phyloP scores from a whole-genome alignment of 78 protist species.

The Cavenderia fasciculata region DNA sequence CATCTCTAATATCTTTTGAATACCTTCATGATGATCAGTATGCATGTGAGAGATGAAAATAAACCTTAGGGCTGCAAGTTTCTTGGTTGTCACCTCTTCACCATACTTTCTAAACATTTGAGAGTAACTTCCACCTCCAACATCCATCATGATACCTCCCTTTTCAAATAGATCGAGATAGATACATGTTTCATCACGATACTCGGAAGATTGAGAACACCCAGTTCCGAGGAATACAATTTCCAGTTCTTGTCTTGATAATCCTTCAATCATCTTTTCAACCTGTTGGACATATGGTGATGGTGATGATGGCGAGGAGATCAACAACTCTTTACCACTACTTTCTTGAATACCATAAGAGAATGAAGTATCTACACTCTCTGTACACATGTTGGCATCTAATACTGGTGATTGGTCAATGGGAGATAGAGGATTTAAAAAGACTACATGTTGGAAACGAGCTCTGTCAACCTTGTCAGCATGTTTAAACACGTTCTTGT shows the following conservation, averaged over 20 bases:
- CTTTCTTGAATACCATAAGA: slow-evolving; percentile 6
- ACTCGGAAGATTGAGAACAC: slow-evolving; percentile 41
- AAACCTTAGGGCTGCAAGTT: background rate
- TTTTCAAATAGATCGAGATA: slow-evolving; percentile 44
- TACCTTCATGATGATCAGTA: slow-evolving; percentile 66
- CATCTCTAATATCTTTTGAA: slow-evolving; percentile 11
- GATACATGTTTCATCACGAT: slow-evolving; percentile 50
- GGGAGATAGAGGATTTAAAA: slow-evolving; percentile 22
- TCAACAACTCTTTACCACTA: background rate
- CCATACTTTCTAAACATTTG: slow-evolving; percentile 62
- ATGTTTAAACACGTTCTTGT: too few species aligned
- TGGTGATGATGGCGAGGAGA: background rate
- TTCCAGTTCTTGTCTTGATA: slow-evolving; percentile 25
- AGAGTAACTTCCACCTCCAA: slow-evolving; percentile 60
- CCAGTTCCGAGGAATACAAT: slow-evolving; percentile 43
- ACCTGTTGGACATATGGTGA: background rate
- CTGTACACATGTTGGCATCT: slow-evolving; percentile 3
- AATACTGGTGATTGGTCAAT: background rate
- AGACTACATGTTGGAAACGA: slow-evolving; percentile 20
- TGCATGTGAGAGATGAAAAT: slow-evolving; percentile 51
- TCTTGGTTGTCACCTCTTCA: background rate
- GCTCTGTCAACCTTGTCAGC: slow-evolving; percentile 5
- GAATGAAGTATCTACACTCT: background rate
- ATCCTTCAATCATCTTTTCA: background rate
- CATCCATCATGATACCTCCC: slow-evolving; percentile 43